phyloP scores from a whole-genome alignment of 2,329 filamentous ascomycete genomes.

The Aureobasidium uvarum region DNA sequence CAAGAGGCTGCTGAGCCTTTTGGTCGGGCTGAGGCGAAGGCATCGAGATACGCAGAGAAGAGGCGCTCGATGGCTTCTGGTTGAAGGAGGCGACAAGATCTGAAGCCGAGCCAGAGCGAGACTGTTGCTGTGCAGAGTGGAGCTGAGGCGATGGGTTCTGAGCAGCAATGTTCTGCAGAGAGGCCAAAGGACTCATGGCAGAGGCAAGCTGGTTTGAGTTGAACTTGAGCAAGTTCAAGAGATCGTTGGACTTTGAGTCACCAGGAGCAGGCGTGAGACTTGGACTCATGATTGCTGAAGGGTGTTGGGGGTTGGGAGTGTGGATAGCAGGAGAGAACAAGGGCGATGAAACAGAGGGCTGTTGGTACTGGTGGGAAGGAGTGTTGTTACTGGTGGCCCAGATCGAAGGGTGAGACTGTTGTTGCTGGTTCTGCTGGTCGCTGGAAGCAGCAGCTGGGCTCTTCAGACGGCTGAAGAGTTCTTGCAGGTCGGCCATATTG shows the following conservation, averaged over 20 bases:
- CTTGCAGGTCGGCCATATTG: constrained; percentile 46
- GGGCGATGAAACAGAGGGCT: constrained; percentile 58
- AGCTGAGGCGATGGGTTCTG: constrained; percentile 15
- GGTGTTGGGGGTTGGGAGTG: constrained; percentile 56
- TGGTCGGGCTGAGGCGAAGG: constrained; percentile 22
- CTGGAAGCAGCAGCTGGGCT: constrained; percentile 28
- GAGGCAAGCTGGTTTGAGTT: constrained; percentile 47
- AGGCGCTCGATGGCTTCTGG: constrained; percentile 41
- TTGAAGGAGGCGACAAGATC: constrained; percentile 59
- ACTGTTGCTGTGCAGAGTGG: constrained; percentile 11
- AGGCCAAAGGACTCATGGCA: constrained; percentile 39
- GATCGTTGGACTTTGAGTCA: constrained; percentile 42
- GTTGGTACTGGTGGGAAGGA: constrained; percentile 46
- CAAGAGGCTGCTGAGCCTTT: constrained; percentile 36
- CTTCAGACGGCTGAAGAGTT: constrained; percentile 47
- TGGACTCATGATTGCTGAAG: constrained; percentile 59
- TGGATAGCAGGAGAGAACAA: constrained; percentile 56
- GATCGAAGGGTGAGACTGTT: too few relatives aligned
- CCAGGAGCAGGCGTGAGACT: constrained; percentile 25
- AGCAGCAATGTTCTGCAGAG: constrained; percentile 38
- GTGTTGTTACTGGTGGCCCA: too few relatives aligned
- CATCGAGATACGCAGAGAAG: constrained; percentile 35
- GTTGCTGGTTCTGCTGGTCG: constrained; percentile 23
- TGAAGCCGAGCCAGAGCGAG: constrained; percentile 50
- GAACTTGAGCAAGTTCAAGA: constrained; percentile 66